phyloP scores from a whole-genome alignment of 2,329 filamentous ascomycete genomes.

The Lecanoromycetidae sp. region DNA sequence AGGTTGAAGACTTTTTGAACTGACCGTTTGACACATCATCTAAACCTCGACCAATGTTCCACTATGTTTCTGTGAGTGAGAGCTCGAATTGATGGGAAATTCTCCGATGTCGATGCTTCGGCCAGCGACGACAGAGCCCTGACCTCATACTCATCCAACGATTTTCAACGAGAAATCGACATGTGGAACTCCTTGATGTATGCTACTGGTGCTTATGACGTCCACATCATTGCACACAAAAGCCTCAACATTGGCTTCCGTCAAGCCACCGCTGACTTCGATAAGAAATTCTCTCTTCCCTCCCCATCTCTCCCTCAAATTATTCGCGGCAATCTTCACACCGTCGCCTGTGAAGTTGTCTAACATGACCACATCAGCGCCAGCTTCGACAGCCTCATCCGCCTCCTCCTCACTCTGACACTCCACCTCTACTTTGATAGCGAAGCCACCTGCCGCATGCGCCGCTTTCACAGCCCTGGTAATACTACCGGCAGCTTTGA shows the following conservation, averaged over 20 bases:
- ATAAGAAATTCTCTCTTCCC: constrained; percentile 57
- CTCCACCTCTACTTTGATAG: constrained; percentile 91
- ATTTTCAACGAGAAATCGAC: constrained; percentile 97
- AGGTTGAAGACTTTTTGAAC: too few relatives aligned
- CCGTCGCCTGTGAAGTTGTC: constrained; percentile 84
- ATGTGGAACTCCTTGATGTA: constrained; percentile 88
- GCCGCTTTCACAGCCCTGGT: constrained; percentile 74
- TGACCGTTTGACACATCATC: too few relatives aligned
- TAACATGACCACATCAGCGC: constrained; percentile 92
- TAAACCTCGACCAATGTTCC: too few relatives aligned
- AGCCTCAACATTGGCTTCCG: constrained; percentile 64
- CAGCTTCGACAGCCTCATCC: constrained; percentile 78
- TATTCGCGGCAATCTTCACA: constrained; percentile 60
- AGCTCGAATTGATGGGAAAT: too few relatives aligned
- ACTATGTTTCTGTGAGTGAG: too few relatives aligned
- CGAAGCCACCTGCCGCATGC: constrained; percentile 73
- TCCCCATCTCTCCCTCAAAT: constrained; percentile 65
- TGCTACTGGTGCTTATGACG: constrained; percentile 89
- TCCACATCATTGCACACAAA: constrained; percentile 74
- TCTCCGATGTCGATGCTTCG: too few relatives aligned
- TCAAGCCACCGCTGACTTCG: constrained; percentile 86
- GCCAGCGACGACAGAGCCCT: not conserved
- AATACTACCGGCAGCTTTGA: constrained; percentile 80
- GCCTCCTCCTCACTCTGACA: constrained; percentile 80
- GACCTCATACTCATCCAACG: constrained; percentile 22